A percentile compares a stretch with the other conserved stretches of the same genome.
phyloP scores from a whole-genome alignment of 331 rosid species.

The Erythrophleum ivorense region DNA sequence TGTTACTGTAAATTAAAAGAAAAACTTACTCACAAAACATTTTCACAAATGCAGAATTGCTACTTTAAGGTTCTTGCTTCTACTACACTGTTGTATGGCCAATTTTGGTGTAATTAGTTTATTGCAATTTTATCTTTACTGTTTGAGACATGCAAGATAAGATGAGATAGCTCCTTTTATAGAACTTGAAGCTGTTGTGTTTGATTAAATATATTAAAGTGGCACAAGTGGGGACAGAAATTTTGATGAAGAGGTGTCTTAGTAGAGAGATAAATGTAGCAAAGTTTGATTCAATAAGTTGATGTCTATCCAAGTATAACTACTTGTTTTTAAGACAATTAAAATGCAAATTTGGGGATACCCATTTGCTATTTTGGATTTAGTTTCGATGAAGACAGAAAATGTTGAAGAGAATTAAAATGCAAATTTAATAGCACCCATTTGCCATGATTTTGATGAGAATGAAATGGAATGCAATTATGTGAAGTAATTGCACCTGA shows the following conservation, averaged over 20 bases:
- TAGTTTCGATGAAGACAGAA: not conserved
- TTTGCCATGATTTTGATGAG: no score
- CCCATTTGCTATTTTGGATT: not conserved
- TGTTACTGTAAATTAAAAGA: not conserved
- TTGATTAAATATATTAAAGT: no score
- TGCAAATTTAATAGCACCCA: no score
- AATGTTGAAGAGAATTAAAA: no score
- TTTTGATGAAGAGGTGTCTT: no score
- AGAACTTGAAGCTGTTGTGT: not conserved
- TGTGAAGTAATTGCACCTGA: constrained; percentile 43
- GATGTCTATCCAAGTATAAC: no score
- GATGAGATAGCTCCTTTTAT: not conserved
- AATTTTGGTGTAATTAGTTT: not conserved
- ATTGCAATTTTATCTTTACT: no score
- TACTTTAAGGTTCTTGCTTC: not conserved
- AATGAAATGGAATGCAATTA: not conserved
- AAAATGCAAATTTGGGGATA: not conserved
- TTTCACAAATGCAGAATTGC: not conserved
- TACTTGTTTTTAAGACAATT: no score
- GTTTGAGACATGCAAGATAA: constrained; percentile 36
- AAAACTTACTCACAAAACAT: not conserved
- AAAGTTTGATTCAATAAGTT: no score
- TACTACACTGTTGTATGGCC: constrained; percentile 2
- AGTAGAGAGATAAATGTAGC: no score
- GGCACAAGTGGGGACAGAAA: no score